These are phyloP conservation scores for Aaosphaeria arxii DNA, from an alignment of 2,329 filamentous ascomycete species.

Conservation along the genomic window DNA sequence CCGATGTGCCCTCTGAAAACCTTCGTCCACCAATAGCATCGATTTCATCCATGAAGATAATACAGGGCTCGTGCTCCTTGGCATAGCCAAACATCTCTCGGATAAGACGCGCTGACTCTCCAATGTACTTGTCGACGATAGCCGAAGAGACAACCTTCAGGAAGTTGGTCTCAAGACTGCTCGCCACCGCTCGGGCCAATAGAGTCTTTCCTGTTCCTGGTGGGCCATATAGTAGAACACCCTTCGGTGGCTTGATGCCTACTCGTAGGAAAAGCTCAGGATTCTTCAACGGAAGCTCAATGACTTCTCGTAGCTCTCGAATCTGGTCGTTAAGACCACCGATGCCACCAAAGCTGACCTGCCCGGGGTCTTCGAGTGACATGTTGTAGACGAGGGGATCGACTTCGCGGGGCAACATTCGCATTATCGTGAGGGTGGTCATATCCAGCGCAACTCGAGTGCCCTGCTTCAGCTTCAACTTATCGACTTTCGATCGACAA, in stretches of 20 bases:
- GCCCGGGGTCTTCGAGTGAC: conserved; percentile 96
- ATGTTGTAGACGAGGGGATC: conserved; percentile 99
- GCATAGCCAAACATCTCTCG: conserved; percentile 99
- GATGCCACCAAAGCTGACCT: conserved; percentile 96
- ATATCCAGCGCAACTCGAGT: conserved; percentile 97
- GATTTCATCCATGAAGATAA: conserved; percentile 99
- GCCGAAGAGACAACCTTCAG: conserved; percentile 97
- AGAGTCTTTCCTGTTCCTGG: conserved; percentile 97
- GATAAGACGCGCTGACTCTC: conserved; percentile 94
- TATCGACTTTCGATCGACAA: conserved; percentile 97
- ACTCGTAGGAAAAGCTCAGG: conserved; percentile 95
- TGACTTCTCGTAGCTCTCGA: conserved; percentile 92
- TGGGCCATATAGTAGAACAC: conserved; percentile 91
- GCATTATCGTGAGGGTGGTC: conserved; percentile 99
- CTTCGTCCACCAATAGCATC: conserved; percentile 95
- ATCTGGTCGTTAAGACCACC: conserved; percentile 98
- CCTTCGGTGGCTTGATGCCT: conserved; percentile 98
- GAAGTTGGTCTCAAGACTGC: conserved; percentile 96
- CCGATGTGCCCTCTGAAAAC: conserved; percentile 96
- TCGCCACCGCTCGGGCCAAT: conserved; percentile 89
- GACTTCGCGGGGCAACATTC: conserved; percentile 97
- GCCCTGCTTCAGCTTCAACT: conserved; percentile 94
- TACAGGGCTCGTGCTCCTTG: conserved; percentile 98
- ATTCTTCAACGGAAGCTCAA: conserved; percentile 97
- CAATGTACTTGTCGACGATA: conserved; percentile 99